Conservation (phyloP, 805 yeast genomes). For the Candida caryicola region DNA sequence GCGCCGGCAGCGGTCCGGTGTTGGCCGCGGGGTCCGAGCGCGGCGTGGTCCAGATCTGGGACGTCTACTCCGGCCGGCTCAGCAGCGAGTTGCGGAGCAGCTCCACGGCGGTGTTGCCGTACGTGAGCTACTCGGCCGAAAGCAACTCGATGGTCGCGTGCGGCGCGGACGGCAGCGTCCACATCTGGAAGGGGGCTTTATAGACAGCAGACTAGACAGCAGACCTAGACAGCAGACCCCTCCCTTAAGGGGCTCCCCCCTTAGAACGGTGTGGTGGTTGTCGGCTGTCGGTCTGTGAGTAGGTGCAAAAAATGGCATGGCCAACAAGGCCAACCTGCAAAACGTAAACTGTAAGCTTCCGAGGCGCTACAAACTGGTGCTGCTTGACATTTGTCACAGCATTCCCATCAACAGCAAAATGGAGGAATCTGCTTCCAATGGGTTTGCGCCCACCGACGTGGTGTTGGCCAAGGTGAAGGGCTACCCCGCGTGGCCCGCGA, state of each 20-base stretch:
- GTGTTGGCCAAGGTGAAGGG: constrained; percentile 81
- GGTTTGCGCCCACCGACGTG: constrained; percentile 7
- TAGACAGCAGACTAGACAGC: too few species aligned
- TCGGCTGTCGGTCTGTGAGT: too few species aligned
- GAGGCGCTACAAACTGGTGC: too few species aligned
- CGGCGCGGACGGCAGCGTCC: constrained; percentile 19
- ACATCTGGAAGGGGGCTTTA: constrained; percentile 25
- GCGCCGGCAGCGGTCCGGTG: neutral
- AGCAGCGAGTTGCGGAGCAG: neutral
- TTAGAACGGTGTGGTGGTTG: too few species aligned
- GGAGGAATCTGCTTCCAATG: neutral
- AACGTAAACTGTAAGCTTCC: too few species aligned
- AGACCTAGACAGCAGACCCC: too few species aligned
- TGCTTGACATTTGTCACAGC: too few species aligned
- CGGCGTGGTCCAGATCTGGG: constrained; percentile 19
- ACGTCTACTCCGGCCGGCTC: neutral
- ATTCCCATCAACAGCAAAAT: too few species aligned
- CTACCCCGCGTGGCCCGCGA: constrained; percentile 89
- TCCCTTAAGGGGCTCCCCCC: too few species aligned
- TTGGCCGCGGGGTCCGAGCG: constrained; percentile 14
- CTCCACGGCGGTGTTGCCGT: neutral
- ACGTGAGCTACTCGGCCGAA: constrained; percentile 1
- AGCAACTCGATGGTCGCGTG: constrained; percentile 16
- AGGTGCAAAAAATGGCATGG: too few species aligned
- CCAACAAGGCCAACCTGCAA: neutral